Evolutionary conservation across 2,329 filamentous ascomycete genomes (phyloP).

Genomic region (Simplicillium aogashimaense): DNA sequence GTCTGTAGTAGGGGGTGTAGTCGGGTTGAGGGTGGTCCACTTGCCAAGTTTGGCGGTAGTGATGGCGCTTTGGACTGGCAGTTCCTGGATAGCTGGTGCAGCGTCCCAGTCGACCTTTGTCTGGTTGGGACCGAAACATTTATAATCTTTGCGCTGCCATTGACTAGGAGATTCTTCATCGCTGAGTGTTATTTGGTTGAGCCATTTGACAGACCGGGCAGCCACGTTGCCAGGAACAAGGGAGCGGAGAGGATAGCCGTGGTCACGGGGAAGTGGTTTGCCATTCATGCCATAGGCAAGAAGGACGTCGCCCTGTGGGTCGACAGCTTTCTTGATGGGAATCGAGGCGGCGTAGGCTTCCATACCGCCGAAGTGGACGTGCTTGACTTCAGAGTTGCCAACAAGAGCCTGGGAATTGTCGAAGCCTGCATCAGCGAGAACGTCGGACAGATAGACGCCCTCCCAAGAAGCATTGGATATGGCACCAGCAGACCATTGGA

Average conservation of each 20-base stretch:
- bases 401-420: constrained; percentile 25
- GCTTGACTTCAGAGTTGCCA: constrained; percentile 28
- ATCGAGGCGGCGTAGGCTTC: constrained; percentile 55
- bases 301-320: constrained; percentile 53
- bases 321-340: constrained; percentile 46
- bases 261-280: constrained; percentile 50
- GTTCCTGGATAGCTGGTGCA: constrained; percentile 56
- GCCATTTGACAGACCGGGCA: constrained; percentile 60
- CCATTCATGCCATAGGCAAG: constrained; percentile 62
- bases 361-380: constrained; percentile 47
- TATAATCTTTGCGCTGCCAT: constrained; percentile 60
- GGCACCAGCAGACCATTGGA: constrained; percentile 50
- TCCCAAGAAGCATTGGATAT: constrained; percentile 52
- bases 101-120: constrained; percentile 50
- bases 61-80: constrained; percentile 59
- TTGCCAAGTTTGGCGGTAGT: constrained; percentile 37
- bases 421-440: constrained; percentile 46
- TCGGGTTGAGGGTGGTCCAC: constrained; percentile 12
- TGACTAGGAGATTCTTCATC: constrained; percentile 57
- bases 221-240: constrained; percentile 58
- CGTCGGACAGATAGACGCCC: constrained; percentile 43
- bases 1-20: not conserved
- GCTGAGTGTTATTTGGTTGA: constrained; percentile 52
- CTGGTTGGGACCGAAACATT: constrained; percentile 57
- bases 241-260: constrained; percentile 54